Percentiles rank a stretch among this genome's conserved stretches.
phyloP scores from a whole-genome alignment of 495 filamentous ascomycete genomes.

The Tetracladium setigerum region DNA sequence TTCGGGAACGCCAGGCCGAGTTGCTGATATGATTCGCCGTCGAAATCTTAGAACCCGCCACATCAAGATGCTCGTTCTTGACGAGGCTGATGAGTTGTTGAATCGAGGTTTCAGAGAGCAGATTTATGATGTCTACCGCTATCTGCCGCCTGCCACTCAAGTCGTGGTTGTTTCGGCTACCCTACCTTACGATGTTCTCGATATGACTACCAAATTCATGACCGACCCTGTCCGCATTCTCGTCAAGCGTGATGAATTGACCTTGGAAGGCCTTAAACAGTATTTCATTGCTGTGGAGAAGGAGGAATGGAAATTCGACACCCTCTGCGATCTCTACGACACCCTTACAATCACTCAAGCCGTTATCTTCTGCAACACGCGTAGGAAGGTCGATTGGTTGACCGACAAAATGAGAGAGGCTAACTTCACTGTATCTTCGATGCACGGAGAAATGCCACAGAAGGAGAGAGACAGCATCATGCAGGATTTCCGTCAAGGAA shows the following conservation, averaged over 20 bases:
- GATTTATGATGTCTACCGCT: conserved; percentile 98
- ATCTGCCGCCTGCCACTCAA: conserved; percentile 91
- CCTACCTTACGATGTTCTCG: conserved; percentile 93
- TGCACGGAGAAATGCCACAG: conserved; percentile 99
- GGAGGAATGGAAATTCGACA: conserved; percentile 99
- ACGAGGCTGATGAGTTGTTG: conserved; percentile 88
- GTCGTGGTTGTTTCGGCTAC: conserved; percentile 97
- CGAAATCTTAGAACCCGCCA: conserved; percentile 85
- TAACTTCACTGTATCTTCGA: conserved; percentile 96
- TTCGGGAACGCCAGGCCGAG: conserved; percentile 89
- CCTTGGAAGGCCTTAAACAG: conserved; percentile 95
- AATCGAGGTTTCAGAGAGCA: conserved; percentile 97
- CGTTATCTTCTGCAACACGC: conserved; percentile 99
- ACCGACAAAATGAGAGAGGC: conserved; percentile 97
- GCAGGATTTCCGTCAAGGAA: conserved; percentile 97
- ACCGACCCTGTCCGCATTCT: conserved; percentile 95
- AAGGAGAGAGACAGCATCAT: conserved; percentile 97
- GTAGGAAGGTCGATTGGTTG: conserved; percentile 98
- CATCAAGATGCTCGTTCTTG: conserved; percentile 99
- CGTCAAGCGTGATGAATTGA: conserved; percentile 99
- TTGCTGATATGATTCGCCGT: conserved; percentile 98
- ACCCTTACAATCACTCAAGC: conserved; percentile 98
- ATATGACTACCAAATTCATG: conserved; percentile 99
- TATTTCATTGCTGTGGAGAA: conserved; percentile 99
- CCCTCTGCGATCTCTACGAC: conserved; percentile 98